Evolutionary conservation across 768 basidiomycete genomes (phyloP).

Genomic region (Hericium coralloides): DNA sequence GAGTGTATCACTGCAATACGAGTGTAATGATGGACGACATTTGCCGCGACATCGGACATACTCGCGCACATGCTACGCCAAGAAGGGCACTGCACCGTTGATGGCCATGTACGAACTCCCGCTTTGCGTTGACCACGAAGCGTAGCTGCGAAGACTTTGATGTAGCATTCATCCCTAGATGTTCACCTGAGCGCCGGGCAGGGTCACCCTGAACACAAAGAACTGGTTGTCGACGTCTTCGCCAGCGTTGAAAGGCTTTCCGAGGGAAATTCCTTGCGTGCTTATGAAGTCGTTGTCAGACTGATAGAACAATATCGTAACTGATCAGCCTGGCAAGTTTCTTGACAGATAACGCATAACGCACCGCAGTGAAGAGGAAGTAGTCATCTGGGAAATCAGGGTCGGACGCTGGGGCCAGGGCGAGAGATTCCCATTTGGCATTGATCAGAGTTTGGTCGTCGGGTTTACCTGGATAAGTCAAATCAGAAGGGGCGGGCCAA

Average conservation of each 20-base stretch:
- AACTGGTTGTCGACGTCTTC: slow-evolving; percentile 54
- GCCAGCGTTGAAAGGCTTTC: slow-evolving; percentile 43
- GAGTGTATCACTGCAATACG: too few relatives aligned
- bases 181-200: slow-evolving; percentile 27
- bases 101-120: too few relatives aligned
- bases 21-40: too few relatives aligned
- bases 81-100: too few relatives aligned
- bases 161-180: neutral
- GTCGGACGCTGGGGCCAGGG: slow-evolving; percentile 46
- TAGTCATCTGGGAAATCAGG: slow-evolving; percentile 49
- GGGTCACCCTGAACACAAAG: slow-evolving; percentile 51
- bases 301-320: slow-evolving; percentile 16
- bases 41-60: too few relatives aligned
- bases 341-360: neutral
- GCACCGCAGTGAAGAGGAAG: slow-evolving; percentile 54
- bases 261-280: slow-evolving; percentile 41
- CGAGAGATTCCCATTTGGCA: slow-evolving; percentile 61
- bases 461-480: slow-evolving; percentile 30
- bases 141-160: too few relatives aligned
- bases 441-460: slow-evolving; percentile 46
- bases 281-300: slow-evolving; percentile 60
- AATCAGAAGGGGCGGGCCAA: neutral
- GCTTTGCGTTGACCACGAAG: too few relatives aligned
- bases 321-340: neutral
- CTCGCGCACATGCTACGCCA: too few relatives aligned